Conservation (phyloP, 305 asterid species). For the Ajuga reptans region DNA sequence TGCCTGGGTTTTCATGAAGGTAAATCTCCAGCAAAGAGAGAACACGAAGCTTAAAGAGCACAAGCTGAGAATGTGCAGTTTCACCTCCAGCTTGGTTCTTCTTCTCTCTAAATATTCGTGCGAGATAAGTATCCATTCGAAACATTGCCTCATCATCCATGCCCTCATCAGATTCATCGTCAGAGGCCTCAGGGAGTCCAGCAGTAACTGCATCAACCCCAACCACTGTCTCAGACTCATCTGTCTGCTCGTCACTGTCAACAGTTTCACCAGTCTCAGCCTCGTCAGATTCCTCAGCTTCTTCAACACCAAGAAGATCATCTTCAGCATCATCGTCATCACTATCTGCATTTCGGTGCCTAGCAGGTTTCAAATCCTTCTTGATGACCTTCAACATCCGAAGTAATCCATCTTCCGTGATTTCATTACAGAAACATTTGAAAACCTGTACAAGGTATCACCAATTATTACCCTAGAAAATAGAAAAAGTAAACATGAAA, state of each 20-base stretch:
- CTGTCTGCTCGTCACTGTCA: slow-evolving; percentile 68
- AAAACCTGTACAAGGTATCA: slow-evolving; percentile 50
- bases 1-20: slow-evolving; percentile 90
- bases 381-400: slow-evolving; percentile 83
- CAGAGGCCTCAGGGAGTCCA: slow-evolving; percentile 60
- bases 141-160: slow-evolving; percentile 97
- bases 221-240: slow-evolving; percentile 64
- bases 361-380: slow-evolving; percentile 83
- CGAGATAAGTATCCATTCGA: slow-evolving; percentile 69
- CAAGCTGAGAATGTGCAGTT: slow-evolving; percentile 95
- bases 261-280: slow-evolving; percentile 78
- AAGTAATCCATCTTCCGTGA: slow-evolving; percentile 74
- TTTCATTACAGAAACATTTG: slow-evolving; percentile 57
- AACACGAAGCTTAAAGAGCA: slow-evolving; percentile 87
- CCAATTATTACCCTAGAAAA: not conserved
- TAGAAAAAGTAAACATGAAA: too few relatives aligned
- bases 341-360: slow-evolving; percentile 56
- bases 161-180: slow-evolving; percentile 85
- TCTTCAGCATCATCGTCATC: slow-evolving; percentile 62
- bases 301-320: slow-evolving; percentile 76
- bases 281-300: slow-evolving; percentile 76
- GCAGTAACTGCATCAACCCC: slow-evolving; percentile 34
- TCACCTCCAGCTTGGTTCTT: slow-evolving; percentile 85
- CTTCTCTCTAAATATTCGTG: slow-evolving; percentile 55
- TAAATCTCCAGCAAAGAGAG: slow-evolving; percentile 90